Percentiles rank a stretch among this genome's conserved stretches.
Evolutionary conservation across 768 basidiomycete genomes (phyloP).

Genomic region (Candolleomyces aberdarensis): DNA sequence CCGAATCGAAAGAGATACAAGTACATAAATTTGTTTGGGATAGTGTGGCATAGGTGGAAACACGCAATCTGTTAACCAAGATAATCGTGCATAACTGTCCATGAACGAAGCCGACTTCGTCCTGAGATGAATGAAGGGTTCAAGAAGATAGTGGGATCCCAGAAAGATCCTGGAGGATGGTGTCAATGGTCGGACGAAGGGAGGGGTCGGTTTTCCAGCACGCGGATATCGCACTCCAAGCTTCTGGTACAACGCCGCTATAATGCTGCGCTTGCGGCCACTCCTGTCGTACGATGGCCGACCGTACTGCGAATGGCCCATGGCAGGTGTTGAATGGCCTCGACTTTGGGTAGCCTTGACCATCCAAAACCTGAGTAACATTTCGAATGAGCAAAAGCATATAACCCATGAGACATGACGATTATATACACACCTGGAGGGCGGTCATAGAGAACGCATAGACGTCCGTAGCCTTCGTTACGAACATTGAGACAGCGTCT

Average conservation of each 20-base stretch:
- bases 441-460: not conserved
- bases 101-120: too few species aligned
- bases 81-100: too few species aligned
- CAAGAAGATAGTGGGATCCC: too few species aligned
- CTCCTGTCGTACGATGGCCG: not conserved
- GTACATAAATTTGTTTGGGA: too few species aligned
- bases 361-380: not conserved
- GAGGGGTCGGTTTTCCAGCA: not conserved
- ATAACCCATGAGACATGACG: not conserved
- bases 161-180: not conserved
- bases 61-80: too few species aligned
- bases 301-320: not conserved
- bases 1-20: too few species aligned
- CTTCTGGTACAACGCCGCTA: not conserved
- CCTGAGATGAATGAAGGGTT: too few species aligned
- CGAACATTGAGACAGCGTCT: not conserved
- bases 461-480: not conserved
- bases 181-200: not conserved
- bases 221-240: not conserved
- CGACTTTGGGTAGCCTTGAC: not conserved
- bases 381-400: not conserved
- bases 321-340: not conserved
- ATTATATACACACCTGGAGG: not conserved
- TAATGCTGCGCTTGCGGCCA: not conserved
- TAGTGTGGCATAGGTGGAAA: too few species aligned